These are phyloP conservation scores for Amanita rimosa DNA, from an alignment of 768 basidiomycete species.

Conservation along the genomic window DNA sequence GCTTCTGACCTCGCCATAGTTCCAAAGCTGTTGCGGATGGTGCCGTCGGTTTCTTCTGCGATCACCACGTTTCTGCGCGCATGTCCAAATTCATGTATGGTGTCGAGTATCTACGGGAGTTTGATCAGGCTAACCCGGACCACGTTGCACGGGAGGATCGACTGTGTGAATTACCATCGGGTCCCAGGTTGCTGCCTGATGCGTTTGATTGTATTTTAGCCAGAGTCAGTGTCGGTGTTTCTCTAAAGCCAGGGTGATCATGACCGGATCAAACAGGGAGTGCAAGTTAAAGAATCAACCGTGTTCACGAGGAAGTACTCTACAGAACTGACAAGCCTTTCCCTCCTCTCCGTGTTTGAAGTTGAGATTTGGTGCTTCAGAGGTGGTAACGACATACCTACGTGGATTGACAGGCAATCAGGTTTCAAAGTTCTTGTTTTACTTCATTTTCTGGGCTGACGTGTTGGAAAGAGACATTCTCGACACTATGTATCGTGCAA, in stretches of 20 bases:
- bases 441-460: background rate
- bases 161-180: constrained; percentile 66
- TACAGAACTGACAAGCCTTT: constrained; percentile 67
- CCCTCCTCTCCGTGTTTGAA: constrained; percentile 70
- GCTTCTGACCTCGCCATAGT: constrained; percentile 22
- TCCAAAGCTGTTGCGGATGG: constrained; percentile 83
- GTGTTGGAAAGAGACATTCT: constrained; percentile 43
- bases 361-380: constrained; percentile 81
- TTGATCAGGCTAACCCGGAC: constrained; percentile 52
- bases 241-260: background rate
- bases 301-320: constrained; percentile 77
- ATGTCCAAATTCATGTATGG: constrained; percentile 79
- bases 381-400: constrained; percentile 58
- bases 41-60: constrained; percentile 75
- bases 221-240: constrained; percentile 31
- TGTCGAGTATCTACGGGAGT: constrained; percentile 66
- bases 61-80: constrained; percentile 74
- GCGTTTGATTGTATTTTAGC: constrained; percentile 76
- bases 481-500: constrained; percentile 68
- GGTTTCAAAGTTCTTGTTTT: constrained; percentile 24
- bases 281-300: constrained; percentile 72
- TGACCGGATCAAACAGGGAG: constrained; percentile 26
- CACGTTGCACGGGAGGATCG: constrained; percentile 53
- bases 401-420: constrained; percentile 60
- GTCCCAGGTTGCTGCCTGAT: constrained; percentile 68